Conservation (phyloP, 352 stramenopile genomes). For the Phytophthora idaei region DNA sequence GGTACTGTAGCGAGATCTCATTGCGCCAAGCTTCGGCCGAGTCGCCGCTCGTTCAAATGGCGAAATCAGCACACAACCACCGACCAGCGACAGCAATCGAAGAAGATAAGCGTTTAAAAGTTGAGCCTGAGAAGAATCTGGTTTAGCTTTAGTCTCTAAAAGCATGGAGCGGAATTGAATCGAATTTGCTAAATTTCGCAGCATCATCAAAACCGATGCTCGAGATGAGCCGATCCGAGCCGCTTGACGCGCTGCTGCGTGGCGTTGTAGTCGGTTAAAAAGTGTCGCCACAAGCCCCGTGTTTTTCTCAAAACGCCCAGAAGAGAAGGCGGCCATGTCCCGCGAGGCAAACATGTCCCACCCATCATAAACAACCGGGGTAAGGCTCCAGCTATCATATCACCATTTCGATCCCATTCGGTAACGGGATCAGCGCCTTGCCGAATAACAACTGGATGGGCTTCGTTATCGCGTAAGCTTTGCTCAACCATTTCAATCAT, state of each 20-base stretch:
- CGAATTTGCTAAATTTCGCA: not conserved
- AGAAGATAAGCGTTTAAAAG: not conserved
- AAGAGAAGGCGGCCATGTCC: not conserved
- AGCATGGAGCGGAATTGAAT: not conserved
- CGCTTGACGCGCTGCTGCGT: not conserved
- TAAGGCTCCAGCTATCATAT: not conserved
- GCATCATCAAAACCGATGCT: not conserved
- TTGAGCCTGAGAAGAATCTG: not conserved
- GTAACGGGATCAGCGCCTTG: not conserved
- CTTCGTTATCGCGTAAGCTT: not conserved
- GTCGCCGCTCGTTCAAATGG: not conserved
- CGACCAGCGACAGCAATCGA: not conserved
- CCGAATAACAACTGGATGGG: not conserved
- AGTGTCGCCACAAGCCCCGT: not conserved
- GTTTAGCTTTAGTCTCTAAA: not conserved
- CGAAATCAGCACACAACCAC: not conserved
- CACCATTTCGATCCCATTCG: not conserved
- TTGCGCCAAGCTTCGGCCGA: not conserved
- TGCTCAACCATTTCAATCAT: not conserved
- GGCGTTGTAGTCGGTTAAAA: not conserved
- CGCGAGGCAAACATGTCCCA: not conserved
- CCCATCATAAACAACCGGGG: not conserved
- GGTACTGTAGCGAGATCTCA: not conserved
- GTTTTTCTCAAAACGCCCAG: not conserved
- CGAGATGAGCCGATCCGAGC: not conserved